phyloP scores from a whole-genome alignment of 140 eudicot species.

The Stevia rebaudiana region DNA sequence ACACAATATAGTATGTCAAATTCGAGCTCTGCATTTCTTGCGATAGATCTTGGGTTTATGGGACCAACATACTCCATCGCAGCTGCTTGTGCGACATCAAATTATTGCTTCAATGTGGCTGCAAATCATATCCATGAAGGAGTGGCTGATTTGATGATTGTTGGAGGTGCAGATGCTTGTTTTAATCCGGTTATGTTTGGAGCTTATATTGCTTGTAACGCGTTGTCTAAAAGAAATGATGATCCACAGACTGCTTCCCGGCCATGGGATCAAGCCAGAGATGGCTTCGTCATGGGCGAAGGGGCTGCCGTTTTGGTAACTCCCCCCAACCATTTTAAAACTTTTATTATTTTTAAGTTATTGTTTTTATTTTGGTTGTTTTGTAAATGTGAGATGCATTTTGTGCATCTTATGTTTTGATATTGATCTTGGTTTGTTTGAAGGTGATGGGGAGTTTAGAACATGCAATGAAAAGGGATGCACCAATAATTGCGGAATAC shows the following conservation, averaged over 20 bases:
- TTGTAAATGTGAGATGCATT: too few relatives aligned
- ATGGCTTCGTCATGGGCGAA: conserved; percentile 13
- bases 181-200: neutral
- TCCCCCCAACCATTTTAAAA: neutral
- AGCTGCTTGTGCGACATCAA: conserved; percentile 14
- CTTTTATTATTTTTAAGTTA: too few relatives aligned
- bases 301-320: conserved; percentile 15
- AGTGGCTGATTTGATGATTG: conserved; percentile 42
- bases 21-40: neutral
- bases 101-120: conserved; percentile 1
- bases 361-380: too few relatives aligned
- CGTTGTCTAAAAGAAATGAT: conserved; percentile 5
- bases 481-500: neutral
- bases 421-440: neutral
- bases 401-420: neutral
- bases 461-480: conserved; percentile 35
- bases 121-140: conserved; percentile 19
- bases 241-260: conserved; percentile 11
- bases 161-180: neutral
- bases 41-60: neutral
- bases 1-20: neutral
- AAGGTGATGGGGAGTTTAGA: conserved; percentile 34
- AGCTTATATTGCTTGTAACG: neutral
- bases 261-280: conserved; percentile 15
- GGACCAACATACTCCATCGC: conserved; percentile 11